These are phyloP conservation scores for Lichtheimia corymbifera DNA, from an alignment of 371 early-diverging fungal genomes.

Conservation along the genomic window DNA sequence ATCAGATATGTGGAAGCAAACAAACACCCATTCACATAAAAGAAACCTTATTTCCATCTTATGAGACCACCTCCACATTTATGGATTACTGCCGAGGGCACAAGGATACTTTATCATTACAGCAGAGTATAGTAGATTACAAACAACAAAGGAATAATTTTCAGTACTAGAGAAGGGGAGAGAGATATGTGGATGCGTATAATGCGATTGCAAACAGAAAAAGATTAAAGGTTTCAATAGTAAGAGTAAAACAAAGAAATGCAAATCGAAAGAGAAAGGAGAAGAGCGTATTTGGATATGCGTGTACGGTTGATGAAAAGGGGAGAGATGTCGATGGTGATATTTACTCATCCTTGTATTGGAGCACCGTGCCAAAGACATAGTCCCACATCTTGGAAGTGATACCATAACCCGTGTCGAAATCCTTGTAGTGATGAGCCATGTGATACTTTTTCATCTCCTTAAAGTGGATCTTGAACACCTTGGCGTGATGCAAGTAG, in stretches of 20 bases:
- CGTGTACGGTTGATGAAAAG: too few relatives aligned
- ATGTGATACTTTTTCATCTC: conserved; percentile 92
- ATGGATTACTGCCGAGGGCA: too few relatives aligned
- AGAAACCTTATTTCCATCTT: too few relatives aligned
- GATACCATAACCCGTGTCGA: conserved; percentile 84
- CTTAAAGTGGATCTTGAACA: conserved; percentile 64
- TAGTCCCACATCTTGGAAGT: conserved; percentile 89
- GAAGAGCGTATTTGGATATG: neutral
- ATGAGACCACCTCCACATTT: too few relatives aligned
- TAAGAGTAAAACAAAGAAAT: neutral
- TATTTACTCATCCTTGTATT: conserved; percentile 10
- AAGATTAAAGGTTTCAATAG: neutral
- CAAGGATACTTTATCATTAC: too few relatives aligned
- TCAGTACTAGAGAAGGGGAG: neutral
- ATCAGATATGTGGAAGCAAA: too few relatives aligned
- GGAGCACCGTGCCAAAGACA: conserved; percentile 63
- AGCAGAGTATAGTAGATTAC: too few relatives aligned
- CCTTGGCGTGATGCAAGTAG: conserved; percentile 88
- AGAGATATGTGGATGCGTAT: neutral
- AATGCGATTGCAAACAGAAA: neutral
- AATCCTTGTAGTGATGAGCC: conserved; percentile 90
- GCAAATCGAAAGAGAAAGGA: neutral
- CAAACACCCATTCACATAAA: too few relatives aligned
- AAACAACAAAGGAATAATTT: too few relatives aligned
- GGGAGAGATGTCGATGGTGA: neutral